Evolutionary conservation across 1,284 basidiomycete genomes (phyloP), one percentile per base, ranked within the genome.

Genomic region (Puccinia polysora): DNA sequence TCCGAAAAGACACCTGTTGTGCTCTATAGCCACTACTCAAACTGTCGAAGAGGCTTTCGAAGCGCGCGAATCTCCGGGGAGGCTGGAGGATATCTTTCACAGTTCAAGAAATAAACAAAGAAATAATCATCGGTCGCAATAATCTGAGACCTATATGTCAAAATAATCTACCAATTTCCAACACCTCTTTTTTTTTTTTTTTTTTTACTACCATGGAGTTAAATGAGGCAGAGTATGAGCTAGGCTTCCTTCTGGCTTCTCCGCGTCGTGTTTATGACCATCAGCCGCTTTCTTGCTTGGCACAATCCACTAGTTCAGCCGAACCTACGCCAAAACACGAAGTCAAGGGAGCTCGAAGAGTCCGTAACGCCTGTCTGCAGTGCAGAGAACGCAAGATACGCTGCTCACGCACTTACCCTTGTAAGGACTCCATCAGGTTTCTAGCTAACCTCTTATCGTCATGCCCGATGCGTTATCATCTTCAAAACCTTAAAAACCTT

Each of bases 341-440:
- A 38, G 59, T 64, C 36, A 63, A 72, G 49, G 69, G 69, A 55
- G 69, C 69, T 34, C 34, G 60, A 64, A 53, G 69, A 36, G 60
- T 72, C 30, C 47, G 69, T 45, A 72, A 72, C 50, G 69, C 69
- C 25, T 72, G 69, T 52, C 59, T 72, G 25, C 69, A 72, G 55
- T 72, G 69, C 52, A 49, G 69, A 50, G 50, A 72, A 36, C 58
- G 69, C 28, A 72, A 72, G 49, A 72, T 72, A 55, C 49, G 69
- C 34, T 72, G 69, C 50, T 72, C 69, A 50, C 47, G 69, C 50
- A 72, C 69, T 55, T 72, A 64, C 50, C 69, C 69, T 28, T 72
- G 69, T 72, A 56, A 63, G 69, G 7, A 8, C 25, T 8, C 0
- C 18, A 23, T 18, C 7, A 14, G 34, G 45, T 38, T 69, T 58